Evolutionary conservation across 148 eudicot species (phyloP).

Genomic region (Rheum nobile): DNA sequence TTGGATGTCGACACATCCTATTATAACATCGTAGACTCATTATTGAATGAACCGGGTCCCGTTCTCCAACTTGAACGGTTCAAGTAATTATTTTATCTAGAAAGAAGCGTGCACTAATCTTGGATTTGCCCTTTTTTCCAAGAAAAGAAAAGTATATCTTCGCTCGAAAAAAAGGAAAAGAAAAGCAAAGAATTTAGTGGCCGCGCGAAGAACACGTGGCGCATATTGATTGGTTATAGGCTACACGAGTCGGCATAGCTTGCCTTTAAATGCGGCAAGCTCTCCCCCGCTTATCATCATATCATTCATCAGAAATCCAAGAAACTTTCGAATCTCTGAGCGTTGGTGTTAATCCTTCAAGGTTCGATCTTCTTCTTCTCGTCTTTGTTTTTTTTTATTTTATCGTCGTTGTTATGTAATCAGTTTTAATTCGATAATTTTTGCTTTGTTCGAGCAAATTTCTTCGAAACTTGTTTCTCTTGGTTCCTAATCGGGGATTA

Average conservation of each 20-base stretch:
- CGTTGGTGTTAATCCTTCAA: slow-evolving; percentile 3
- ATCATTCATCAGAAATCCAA: neutral
- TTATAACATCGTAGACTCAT: neutral
- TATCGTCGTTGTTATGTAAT: neutral
- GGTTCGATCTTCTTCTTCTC: neutral
- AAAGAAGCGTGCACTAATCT: neutral
- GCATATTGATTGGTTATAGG: neutral
- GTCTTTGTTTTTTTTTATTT: neutral
- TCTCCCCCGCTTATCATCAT: neutral
- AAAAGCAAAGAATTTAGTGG: too few relatives aligned
- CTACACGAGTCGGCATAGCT: neutral
- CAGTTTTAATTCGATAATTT: neutral
- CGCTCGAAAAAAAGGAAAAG: neutral
- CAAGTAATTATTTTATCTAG: neutral
- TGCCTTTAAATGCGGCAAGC: neutral
- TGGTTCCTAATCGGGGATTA: neutral
- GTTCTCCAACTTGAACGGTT: neutral
- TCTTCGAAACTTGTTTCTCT: neutral
- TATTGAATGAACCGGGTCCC: neutral
- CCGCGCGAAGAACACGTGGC: neutral
- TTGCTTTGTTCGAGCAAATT: too few relatives aligned
- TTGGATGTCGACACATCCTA: neutral
- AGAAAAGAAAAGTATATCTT: neutral
- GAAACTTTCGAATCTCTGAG: neutral
- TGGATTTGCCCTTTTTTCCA: neutral